A percentile compares a stretch with the other conserved stretches of the same genome.
These are phyloP conservation scores for Schizochytrium sp. DNA, from an alignment of 108 stramenopile genomes.

Conservation along the genomic window DNA sequence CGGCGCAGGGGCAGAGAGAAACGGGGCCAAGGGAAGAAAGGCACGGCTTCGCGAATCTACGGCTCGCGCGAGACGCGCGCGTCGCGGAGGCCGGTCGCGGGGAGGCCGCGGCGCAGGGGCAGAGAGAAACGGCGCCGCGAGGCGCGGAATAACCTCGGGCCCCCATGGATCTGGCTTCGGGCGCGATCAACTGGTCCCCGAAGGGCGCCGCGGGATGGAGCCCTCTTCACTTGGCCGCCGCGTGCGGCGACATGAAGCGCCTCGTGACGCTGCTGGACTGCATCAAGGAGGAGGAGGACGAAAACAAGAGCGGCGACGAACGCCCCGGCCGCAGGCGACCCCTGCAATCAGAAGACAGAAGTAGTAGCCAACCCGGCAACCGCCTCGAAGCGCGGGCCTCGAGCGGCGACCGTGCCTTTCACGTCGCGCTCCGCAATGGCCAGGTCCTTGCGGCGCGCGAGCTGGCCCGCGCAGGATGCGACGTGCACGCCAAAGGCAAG, in stretches of 20 bases:
- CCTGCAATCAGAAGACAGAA: neutral
- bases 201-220: neutral
- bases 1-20: too few relatives aligned
- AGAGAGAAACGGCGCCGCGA: too few relatives aligned
- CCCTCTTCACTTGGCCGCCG: neutral
- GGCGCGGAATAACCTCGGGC: too few relatives aligned
- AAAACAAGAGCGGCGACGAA: neutral
- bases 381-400: neutral
- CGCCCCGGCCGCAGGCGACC: neutral
- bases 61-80: too few relatives aligned
- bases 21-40: too few relatives aligned
- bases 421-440: slow-evolving; percentile 7
- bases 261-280: neutral
- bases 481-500: neutral
- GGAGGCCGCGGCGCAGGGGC: too few relatives aligned
- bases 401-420: neutral
- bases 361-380: neutral
- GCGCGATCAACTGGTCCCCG: neutral
- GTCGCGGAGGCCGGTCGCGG: too few relatives aligned
- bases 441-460: slow-evolving; percentile 13
- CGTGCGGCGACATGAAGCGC: neutral
- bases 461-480: neutral
- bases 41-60: too few relatives aligned
- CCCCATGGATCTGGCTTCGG: neutral
- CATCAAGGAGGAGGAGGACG: neutral